Evolutionary conservation across 139 green algal species (phyloP), one percentile per base, ranked within the genome.

Genomic region (Chlamydomonas sp.): DNA sequence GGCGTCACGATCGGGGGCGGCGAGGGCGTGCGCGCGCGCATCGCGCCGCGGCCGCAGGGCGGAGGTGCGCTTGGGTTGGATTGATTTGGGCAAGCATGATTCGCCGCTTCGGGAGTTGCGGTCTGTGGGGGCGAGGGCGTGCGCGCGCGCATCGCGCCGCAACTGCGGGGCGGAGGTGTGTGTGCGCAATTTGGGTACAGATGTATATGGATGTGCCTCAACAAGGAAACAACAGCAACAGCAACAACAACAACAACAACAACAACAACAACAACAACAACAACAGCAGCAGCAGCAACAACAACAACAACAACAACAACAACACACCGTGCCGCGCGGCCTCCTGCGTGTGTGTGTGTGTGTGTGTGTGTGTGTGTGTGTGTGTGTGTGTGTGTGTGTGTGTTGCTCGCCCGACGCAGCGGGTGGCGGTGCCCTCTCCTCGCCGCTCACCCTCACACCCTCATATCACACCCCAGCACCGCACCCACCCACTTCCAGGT

Each of bases 1-100:
- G 77, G 72, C 3, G 67, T 82, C 0, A 66, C 80, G 3, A 83
- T 85, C 28, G 80, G 80, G 30, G 80, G 80, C 0, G 80, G 80
- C 34, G 35, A 74, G 38, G 60, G 70, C 4, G 38, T 81, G 36
- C 30, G 30, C 34, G 49, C 47, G 2, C 70, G 59, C 28, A 71
- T 69, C 1, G 58, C 43, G 34, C 28, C 65, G 31, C 58, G 65
- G 24, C 20, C n/a, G 0, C 48, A 62, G 5, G 35, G 48, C 5
- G 47, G 13, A 35, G 54, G 20, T 63, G 54, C 54, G 20, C 54
- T 24, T 63, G 62, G 34, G n/a, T n/a, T n/a, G n/a, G n/a, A n/a
- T n/a, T n/a, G n/a, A n/a, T n/a, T n/a, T n/a, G n/a, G n/a, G n/a
- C n/a, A n/a, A n/a, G n/a, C n/a, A n/a, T n/a, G n/a, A n/a, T n/a